Conservation (phyloP, 2,329 filamentous ascomycete species). For the Ilyonectria robusta region DNA sequence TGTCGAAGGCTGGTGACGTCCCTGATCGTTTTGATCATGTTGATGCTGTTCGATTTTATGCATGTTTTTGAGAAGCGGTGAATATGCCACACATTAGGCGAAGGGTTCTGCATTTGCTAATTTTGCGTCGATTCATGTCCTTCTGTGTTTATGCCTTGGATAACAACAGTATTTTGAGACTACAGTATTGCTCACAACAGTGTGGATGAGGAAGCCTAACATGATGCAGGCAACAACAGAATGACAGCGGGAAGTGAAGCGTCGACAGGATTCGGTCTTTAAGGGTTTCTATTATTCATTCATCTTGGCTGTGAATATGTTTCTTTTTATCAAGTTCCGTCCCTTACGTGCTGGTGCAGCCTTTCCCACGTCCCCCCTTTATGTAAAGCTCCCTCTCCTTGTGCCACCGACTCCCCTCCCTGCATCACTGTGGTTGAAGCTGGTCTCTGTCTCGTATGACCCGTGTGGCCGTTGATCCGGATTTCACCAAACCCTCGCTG, state of each 20-base stretch:
- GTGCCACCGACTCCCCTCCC: slow-evolving; percentile 30
- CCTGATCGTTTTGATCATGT: neutral
- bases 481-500: slow-evolving; percentile 8
- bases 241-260: slow-evolving; percentile 15
- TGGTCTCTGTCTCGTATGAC: slow-evolving; percentile 23
- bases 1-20: neutral
- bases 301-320: slow-evolving; percentile 33
- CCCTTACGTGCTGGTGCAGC: slow-evolving; percentile 9
- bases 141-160: slow-evolving; percentile 1
- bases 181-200: neutral
- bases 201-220: neutral
- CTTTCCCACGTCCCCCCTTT: slow-evolving; percentile 19
- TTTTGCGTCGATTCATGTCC: neutral
- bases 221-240: neutral
- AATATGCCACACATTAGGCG: neutral
- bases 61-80: neutral
- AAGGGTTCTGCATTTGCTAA: slow-evolving; percentile 1
- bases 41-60: neutral
- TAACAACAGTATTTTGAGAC: neutral
- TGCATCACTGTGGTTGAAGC: slow-evolving; percentile 23
- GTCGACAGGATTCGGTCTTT: slow-evolving; percentile 30
- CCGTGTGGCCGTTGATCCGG: slow-evolving; percentile 12
- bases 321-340: slow-evolving; percentile 35
- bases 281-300: slow-evolving; percentile 46
- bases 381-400: slow-evolving; percentile 38